Conservation (phyloP, 176 grass and related monocot species). For the Oryza glaberrima region DNA sequence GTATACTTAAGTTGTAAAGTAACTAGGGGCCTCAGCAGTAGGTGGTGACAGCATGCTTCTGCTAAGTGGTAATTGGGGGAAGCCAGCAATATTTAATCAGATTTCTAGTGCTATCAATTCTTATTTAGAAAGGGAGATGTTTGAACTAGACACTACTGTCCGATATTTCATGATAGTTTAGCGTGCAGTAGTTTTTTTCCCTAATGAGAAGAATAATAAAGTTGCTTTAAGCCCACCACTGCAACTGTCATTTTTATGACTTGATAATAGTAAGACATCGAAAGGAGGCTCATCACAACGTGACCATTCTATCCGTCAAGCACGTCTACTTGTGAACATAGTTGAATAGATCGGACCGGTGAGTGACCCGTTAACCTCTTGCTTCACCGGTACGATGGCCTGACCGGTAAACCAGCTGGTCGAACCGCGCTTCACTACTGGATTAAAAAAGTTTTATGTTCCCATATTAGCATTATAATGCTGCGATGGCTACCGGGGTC, state of each 20-base stretch:
- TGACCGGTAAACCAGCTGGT: no score
- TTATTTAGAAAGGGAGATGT: neutral
- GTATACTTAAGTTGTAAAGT: slow-evolving; percentile 40
- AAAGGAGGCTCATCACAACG: no score
- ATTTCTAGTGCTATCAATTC: neutral
- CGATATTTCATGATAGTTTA: neutral
- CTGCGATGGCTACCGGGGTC: no score
- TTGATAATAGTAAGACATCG: neutral
- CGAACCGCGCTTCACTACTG: no score
- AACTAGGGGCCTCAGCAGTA: slow-evolving; percentile 5
- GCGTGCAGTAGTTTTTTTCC: neutral
- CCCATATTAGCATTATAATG: no score
- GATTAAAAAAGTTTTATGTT: no score
- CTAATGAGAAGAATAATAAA: neutral
- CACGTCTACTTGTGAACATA: no score
- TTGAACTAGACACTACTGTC: neutral
- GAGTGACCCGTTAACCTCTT: no score
- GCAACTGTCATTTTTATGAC: neutral
- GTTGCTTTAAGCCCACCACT: neutral
- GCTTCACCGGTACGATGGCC: no score
- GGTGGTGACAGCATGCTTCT: neutral
- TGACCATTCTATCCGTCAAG: no score
- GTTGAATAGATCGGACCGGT: no score
- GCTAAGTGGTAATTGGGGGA: neutral
- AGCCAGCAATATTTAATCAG: neutral